phyloP scores from a whole-genome alignment of 1,139 yeast species.

The Blastobotrys aristatus region DNA sequence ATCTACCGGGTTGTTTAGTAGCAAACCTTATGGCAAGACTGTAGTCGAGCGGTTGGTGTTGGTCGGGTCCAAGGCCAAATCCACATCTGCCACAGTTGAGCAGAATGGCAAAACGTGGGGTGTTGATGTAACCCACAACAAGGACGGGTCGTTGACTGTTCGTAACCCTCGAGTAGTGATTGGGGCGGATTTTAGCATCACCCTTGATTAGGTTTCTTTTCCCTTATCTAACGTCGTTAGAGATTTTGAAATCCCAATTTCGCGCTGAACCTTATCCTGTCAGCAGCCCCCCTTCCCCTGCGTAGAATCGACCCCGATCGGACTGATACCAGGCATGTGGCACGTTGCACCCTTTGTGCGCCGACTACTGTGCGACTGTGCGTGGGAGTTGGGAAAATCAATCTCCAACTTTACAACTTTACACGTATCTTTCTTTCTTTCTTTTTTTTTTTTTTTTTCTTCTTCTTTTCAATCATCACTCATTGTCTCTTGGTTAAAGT shows the following conservation, averaged over 20 bases:
- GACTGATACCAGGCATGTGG: background rate
- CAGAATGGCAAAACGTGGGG: constrained; percentile 40
- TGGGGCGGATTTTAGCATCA: constrained; percentile 47
- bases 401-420: background rate
- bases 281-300: too few relatives aligned
- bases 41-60: constrained; percentile 57
- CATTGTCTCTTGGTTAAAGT: too few relatives aligned
- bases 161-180: constrained; percentile 52
- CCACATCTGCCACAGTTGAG: constrained; percentile 30
- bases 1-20: constrained; percentile 47
- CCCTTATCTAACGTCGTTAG: too few relatives aligned
- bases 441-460: background rate
- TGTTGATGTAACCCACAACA: constrained; percentile 28
- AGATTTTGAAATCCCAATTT: too few relatives aligned
- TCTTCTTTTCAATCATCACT: background rate
- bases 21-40: constrained; percentile 19
- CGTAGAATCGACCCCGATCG: too few relatives aligned
- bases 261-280: too few relatives aligned
- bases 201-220: constrained; percentile 21
- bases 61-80: constrained; percentile 36
- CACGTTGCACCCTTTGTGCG: background rate
- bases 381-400: background rate
- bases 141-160: constrained; percentile 33
- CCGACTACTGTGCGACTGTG: background rate
- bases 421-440: background rate